Evolutionary conservation across 2,329 filamentous ascomycete genomes (phyloP), one percentile per base, ranked within the genome.

Genomic region (Fusarium anguioides): DNA sequence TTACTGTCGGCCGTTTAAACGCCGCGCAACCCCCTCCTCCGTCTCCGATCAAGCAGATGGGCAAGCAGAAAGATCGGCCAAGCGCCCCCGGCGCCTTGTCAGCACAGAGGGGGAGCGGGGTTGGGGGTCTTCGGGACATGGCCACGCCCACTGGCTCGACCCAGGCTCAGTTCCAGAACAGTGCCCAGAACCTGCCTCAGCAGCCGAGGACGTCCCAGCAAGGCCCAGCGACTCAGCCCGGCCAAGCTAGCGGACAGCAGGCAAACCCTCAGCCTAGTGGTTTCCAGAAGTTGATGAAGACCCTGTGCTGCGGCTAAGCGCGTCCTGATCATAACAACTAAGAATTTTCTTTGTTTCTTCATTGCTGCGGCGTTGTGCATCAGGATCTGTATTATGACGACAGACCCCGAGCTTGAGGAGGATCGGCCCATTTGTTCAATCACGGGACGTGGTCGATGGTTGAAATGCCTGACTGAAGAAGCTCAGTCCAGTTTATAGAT

Each of bases 131-230:
- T 75, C 86, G 89, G 78, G 92, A 96, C 78, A 88, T 91, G 79
- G 88, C 89, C 75, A 95, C 94, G 69, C 92, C 94, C 72, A 91
- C 94, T 76, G 93, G 91, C 74, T 97, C 93, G 76, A 97, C 93
- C 68, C 93, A 96, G 80, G 95, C 95, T 71, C 95, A 97, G 78
- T 97, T 97, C 85, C 94, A 97, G 83, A 95, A 93, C 86, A 97
- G 93, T 82, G 92, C 91, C 76, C 92, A 93, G 78, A 96, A 97
- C 79, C 86, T 97, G 69, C 87, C 91, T 47, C 88, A 87, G 73
- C 88, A 87, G 74, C 88, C 86, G 74, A 84, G 85, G 68, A 85
- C 87, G 75, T 86, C 86, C 63, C 83, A 86, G 64, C 87, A 89
- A 75, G 83, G 85, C 59, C 86, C 84, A 60, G 83, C 88, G 82